A percentile compares a stretch with the other conserved stretches of the same genome.
These are phyloP conservation scores for Zygoascus ofunaensis DNA, from an alignment of 805 yeast species.

Conservation along the genomic window DNA sequence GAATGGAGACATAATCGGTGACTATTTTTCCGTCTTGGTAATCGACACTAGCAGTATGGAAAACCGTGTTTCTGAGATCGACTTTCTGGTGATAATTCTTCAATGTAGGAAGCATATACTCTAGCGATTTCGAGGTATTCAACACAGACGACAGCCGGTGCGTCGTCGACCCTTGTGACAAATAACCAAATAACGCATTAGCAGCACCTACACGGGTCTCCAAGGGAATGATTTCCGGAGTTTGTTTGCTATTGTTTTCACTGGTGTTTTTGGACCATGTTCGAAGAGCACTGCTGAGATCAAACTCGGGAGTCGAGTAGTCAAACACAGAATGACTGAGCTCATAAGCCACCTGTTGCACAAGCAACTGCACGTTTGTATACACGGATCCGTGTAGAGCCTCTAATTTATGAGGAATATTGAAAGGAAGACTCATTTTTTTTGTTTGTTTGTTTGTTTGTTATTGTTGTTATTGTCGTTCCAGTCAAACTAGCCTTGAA, in stretches of 20 bases:
- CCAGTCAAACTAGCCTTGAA: no score
- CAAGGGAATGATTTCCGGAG: conserved; percentile 47
- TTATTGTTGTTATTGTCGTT: no score
- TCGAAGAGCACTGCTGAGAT: conserved; percentile 49
- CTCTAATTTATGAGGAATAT: neutral
- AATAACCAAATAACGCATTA: conserved; percentile 65
- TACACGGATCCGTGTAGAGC: conserved; percentile 14
- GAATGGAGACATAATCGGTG: conserved; percentile 54
- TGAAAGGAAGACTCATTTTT: neutral
- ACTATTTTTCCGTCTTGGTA: conserved; percentile 52
- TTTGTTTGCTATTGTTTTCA: conserved; percentile 43
- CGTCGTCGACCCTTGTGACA: conserved; percentile 19
- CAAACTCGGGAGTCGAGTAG: conserved; percentile 57
- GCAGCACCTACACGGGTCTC: conserved; percentile 84
- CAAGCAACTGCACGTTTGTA: conserved; percentile 21
- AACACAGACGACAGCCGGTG: conserved; percentile 33
- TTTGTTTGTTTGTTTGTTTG: no score
- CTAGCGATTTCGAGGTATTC: conserved; percentile 59
- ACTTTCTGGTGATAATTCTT: conserved; percentile 12
- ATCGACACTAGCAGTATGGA: conserved; percentile 70
- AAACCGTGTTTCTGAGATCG: conserved; percentile 26
- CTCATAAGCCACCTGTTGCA: conserved; percentile 28
- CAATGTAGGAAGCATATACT: conserved; percentile 57
- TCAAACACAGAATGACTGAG: conserved; percentile 34
- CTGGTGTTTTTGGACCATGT: conserved; percentile 50